A percentile compares a stretch with the other conserved stretches of the same genome.
Conservation (phyloP, 225 moss, liverwort and hornwort species). For the Sphagnum contortum region DNA sequence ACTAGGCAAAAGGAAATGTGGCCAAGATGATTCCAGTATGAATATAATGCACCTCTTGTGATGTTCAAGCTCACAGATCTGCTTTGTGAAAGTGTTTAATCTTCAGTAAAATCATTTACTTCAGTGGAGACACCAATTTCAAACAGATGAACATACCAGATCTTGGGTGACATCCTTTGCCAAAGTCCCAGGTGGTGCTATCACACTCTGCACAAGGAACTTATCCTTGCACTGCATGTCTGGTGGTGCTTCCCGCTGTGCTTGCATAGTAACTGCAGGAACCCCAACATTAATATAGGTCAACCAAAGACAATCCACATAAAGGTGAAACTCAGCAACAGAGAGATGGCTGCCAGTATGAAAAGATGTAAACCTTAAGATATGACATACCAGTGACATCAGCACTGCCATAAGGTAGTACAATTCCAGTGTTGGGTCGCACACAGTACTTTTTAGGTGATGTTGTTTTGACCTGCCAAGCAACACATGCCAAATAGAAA, state of each 20-base stretch:
- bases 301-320: too few species aligned
- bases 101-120: too few species aligned
- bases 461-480: conserved; percentile 81
- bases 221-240: conserved; percentile 99
- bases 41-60: too few species aligned
- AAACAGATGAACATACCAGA: conserved; percentile 32
- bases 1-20: too few species aligned
- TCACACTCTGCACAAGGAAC: conserved; percentile 97
- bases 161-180: conserved; percentile 84
- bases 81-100: too few species aligned
- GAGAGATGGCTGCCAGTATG: not conserved
- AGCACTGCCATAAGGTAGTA: conserved; percentile 80
- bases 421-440: conserved; percentile 88
- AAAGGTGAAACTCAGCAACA: too few species aligned
- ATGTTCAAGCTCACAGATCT: too few species aligned
- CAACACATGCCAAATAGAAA: too few species aligned
- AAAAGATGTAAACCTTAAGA: not conserved
- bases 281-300: too few species aligned
- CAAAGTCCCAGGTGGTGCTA: conserved; percentile 43
- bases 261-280: conserved; percentile 89
- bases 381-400: conserved; percentile 69
- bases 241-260: conserved; percentile 80
- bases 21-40: too few species aligned
- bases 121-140: too few species aligned
- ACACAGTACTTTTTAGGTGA: conserved; percentile 98